These are phyloP conservation scores for Gossypium stocksii DNA, from an alignment of 345 rosid genomes.

Conservation along the genomic window DNA sequence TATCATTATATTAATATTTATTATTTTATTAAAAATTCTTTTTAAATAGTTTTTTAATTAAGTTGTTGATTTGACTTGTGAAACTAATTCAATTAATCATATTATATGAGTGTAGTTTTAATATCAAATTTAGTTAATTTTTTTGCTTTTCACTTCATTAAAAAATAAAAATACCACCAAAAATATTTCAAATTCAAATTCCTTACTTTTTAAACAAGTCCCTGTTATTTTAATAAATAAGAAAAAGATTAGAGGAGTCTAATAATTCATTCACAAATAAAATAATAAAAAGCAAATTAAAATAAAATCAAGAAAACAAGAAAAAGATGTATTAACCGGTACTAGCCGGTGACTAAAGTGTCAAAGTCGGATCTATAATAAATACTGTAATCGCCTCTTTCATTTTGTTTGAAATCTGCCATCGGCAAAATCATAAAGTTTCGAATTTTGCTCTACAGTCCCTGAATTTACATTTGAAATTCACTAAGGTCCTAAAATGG, in stretches of 20 bases:
- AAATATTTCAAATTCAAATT: not conserved
- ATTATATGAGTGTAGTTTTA: not conserved
- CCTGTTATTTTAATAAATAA: not conserved
- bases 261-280: not conserved
- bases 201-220: too few species aligned
- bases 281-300: not conserved
- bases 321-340: constrained; percentile 10
- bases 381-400: not conserved
- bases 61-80: too few species aligned
- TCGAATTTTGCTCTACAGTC: not conserved
- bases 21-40: too few species aligned
- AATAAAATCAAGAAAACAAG: not conserved
- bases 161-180: not conserved
- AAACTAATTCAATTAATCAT: too few species aligned
- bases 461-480: not conserved
- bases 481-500: constrained; percentile 30
- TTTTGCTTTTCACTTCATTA: not conserved
- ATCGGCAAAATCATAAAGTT: not conserved
- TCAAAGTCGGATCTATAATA: not conserved
- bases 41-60: too few species aligned
- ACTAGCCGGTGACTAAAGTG: constrained; percentile 16
- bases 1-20: too few species aligned
- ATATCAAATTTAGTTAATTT: not conserved
- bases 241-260: not conserved
- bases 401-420: not conserved